phyloP scores from a whole-genome alignment of 257 asterid species.

The Penstemon davidsonii region DNA sequence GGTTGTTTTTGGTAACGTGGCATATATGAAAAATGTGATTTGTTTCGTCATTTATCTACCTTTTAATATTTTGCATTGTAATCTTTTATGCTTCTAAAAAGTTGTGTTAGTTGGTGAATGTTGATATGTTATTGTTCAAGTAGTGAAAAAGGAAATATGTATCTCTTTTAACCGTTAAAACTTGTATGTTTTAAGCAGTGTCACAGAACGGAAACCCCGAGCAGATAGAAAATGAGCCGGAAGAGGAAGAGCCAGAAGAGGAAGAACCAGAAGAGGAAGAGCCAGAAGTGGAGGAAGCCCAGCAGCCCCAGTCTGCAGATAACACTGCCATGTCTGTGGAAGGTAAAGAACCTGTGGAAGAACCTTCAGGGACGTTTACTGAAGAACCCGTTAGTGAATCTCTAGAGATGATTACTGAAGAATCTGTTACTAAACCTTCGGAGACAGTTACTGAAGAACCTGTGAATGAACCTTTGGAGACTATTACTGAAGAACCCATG shows the following conservation, averaged over 20 bases:
- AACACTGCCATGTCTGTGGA: conserved; percentile 28
- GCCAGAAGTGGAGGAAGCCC: conserved; percentile 29
- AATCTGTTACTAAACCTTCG: too few relatives aligned
- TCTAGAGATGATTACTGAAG: too few relatives aligned
- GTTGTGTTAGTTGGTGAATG: not conserved
- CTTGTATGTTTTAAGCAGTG: conserved; percentile 23
- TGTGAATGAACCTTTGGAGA: conserved; percentile 29
- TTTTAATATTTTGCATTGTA: not conserved
- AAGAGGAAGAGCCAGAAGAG: conserved; percentile 31
- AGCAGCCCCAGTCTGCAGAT: conserved; percentile 31
- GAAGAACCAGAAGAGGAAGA: conserved; percentile 25
- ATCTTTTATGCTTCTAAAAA: not conserved
- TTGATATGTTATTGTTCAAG: too few relatives aligned
- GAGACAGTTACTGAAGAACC: conserved; percentile 30
- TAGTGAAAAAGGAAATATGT: not conserved
- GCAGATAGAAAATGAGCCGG: conserved; percentile 34
- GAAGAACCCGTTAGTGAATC: too few relatives aligned
- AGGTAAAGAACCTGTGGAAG: conserved; percentile 40
- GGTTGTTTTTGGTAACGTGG: too few relatives aligned
- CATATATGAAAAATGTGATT: not conserved
- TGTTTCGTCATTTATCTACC: not conserved
- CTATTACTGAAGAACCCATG: conserved; percentile 19
- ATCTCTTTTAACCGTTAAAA: conserved; percentile 2
- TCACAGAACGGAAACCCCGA: conserved; percentile 40
- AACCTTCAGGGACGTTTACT: conserved; percentile 22